Conservation (phyloP, 192 early-diverging fungal genomes). For the Rhizophlyctis rosea region DNA sequence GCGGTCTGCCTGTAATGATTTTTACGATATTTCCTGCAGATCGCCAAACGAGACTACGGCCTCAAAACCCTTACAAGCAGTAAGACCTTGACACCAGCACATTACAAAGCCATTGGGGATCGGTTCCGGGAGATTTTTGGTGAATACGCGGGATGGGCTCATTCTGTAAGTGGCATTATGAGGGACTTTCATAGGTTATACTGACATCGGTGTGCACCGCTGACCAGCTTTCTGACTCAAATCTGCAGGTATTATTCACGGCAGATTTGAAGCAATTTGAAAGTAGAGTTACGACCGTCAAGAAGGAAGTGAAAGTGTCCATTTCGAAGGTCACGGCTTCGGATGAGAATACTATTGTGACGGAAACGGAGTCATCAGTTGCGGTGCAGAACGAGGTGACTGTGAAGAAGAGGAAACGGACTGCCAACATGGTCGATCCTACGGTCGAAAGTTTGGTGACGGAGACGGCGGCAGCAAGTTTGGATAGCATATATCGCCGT, state of each 20-base stretch:
- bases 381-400: too few species aligned
- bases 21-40: slow-evolving; percentile 27
- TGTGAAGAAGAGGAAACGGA: too few species aligned
- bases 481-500: too few species aligned
- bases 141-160: slow-evolving; percentile 61
- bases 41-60: slow-evolving; percentile 77
- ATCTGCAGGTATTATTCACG: slow-evolving; percentile 17
- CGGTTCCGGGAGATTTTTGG: slow-evolving; percentile 78
- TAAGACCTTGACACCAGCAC: slow-evolving; percentile 65
- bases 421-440: too few species aligned
- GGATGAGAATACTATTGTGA: too few species aligned
- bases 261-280: slow-evolving; percentile 27
- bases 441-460: too few species aligned
- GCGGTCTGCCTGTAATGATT: background rate
- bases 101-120: slow-evolving; percentile 68
- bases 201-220: background rate
- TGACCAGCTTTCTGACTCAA: background rate
- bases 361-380: too few species aligned
- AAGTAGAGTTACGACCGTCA: too few species aligned
- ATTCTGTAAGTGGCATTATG: too few species aligned
- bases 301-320: too few species aligned
- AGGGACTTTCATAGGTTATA: background rate
- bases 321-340: too few species aligned
- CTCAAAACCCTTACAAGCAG: slow-evolving; percentile 43
- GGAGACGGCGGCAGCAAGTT: too few species aligned